Base-by-base conservation (phyloP, 2,329 filamentous ascomycete species). In the Aspergillus viridinutans region DNA sequence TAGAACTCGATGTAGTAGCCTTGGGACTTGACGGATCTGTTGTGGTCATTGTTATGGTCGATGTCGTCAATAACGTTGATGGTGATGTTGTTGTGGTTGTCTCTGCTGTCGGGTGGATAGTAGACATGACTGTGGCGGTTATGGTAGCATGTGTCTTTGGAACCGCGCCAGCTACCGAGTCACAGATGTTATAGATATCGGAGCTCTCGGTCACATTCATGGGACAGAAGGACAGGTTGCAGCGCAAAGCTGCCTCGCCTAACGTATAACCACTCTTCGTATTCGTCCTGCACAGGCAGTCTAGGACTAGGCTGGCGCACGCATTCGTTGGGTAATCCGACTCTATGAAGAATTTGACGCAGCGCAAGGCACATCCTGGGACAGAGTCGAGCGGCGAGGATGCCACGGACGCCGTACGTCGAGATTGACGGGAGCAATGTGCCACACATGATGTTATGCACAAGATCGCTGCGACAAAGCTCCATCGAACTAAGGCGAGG, bases 181-280 rank as follows among this genome's bases (percentile, higher is more conserved):
- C 71, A 65, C 88, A 91, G 74, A 90, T 85, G 23, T 73, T 75
- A 54, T 81, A 74, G 2, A 81, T 77, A 29, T 76, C 72, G 63
- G 78, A 67, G 71, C 80, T 72, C 35, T 68, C 64, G 9, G 70
- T 69, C 52, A 83, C 79, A 10, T 72, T 65, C 3, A 76, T 74
- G 4, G 75, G 70, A 69, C 89, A 92, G 14, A 72, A 74, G 2
- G 83, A 83, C 8, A 82, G 76, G 35, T 89, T 80, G 70, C 89
- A 92, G 66, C 87, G 83, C 60, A 90, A 73, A 4, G 85, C 86
- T 10, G 81, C 88, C 73, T 91, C 89, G n/a, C 87, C 88, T 50
- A 90, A 67, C 1, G 89, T 90, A 64, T 85, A 87, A 9, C 85
- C 86, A 29, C 81, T 81, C 12, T 71, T 73, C 8, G 86, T 86